These are phyloP conservation scores for Mucor racemosus DNA, from an alignment of 371 early-diverging fungal species.

Conservation along the genomic window DNA sequence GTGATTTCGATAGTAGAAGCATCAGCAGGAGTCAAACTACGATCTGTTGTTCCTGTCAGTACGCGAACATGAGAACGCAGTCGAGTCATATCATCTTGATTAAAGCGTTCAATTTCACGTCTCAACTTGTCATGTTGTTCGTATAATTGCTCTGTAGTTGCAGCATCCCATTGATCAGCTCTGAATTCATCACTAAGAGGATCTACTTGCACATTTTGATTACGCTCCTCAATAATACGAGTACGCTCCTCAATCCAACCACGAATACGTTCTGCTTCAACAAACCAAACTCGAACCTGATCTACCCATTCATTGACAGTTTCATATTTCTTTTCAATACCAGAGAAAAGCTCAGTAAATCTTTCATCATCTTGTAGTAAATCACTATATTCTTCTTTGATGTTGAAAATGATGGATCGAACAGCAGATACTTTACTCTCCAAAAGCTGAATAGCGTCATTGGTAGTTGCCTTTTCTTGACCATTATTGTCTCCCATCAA, in stretches of 20 bases:
- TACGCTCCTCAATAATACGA: conserved; percentile 34
- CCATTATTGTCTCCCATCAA: conserved; percentile 35
- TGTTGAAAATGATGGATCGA: conserved; percentile 31
- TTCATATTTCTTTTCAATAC: conserved; percentile 35
- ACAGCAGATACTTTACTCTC: conserved; percentile 44
- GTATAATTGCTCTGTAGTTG: conserved; percentile 19
- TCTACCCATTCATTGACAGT: conserved; percentile 53
- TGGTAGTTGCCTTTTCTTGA: conserved; percentile 33
- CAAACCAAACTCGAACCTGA: conserved; percentile 59
- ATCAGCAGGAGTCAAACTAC: conserved; percentile 50
- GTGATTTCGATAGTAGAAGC: conserved; percentile 57
- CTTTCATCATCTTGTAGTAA: conserved; percentile 25
- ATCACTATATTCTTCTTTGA: conserved; percentile 40
- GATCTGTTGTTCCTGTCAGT: conserved; percentile 31
- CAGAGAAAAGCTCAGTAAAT: conserved; percentile 25
- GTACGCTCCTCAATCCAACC: conserved; percentile 55
- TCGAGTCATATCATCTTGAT: conserved; percentile 58
- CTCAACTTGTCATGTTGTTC: conserved; percentile 47
- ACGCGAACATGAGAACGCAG: conserved; percentile 48
- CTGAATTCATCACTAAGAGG: conserved; percentile 31
- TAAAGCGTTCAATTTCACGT: conserved; percentile 53
- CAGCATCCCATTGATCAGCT: conserved; percentile 18
- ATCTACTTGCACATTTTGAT: conserved; percentile 32
- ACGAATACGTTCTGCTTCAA: conserved; percentile 55
- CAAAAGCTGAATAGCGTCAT: conserved; percentile 38